Base-by-base conservation (phyloP, 2,329 filamentous ascomycete genomes). In the Stromatinia cepivora region DNA sequence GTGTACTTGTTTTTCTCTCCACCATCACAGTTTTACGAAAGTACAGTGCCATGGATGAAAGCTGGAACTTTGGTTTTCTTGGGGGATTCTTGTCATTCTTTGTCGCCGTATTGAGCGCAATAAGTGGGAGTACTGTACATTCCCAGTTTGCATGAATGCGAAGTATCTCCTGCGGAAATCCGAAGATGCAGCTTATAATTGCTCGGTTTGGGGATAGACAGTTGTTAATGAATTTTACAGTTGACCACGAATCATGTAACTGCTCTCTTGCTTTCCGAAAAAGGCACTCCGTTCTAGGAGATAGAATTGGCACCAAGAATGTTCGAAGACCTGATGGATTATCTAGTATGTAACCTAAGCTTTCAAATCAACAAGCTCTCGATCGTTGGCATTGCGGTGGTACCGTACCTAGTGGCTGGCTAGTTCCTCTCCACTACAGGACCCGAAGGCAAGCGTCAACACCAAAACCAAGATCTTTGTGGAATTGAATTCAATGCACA, bases 281-380 rank as follows among this genome's bases (percentile, higher is more conserved):
- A 22, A 56, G 53, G 9, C 13, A 15, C 53, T 36, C 20, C 1
- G 5, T n/a, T n/a, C 5, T 20, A 36, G 34, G 20, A 36, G 7
- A 5, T 22, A 36, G 31, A 56, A 7, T 31, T 11, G 20, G 20
- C 31, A 36, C 11, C 10, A 36, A 4, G 28, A 13, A 36, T 36
- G 5, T 13, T 36, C 31, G 5, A n/a, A 56, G 53, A 56, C 13
- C 31, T 36, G 31, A 31, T 20, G 31, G n/a, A 31, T 57, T 56
- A 45, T 22, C 42, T 42, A 25, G n/a, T 59, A 52, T 20, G 34
- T 50, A 52, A 64, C 4, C 31, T 8, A 5, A 48, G 42, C 20
- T 48, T 67, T 13, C 53, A 67, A 36, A 48, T 67, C 53, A 39
- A 58, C 20, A 46, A 25, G 53, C 31, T 48, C 65, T 67, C 53